A percentile compares a stretch with the other conserved stretches of the same genome.
phyloP scores from a whole-genome alignment of 352 stramenopile species.

The Aphanomyces astaci region DNA sequence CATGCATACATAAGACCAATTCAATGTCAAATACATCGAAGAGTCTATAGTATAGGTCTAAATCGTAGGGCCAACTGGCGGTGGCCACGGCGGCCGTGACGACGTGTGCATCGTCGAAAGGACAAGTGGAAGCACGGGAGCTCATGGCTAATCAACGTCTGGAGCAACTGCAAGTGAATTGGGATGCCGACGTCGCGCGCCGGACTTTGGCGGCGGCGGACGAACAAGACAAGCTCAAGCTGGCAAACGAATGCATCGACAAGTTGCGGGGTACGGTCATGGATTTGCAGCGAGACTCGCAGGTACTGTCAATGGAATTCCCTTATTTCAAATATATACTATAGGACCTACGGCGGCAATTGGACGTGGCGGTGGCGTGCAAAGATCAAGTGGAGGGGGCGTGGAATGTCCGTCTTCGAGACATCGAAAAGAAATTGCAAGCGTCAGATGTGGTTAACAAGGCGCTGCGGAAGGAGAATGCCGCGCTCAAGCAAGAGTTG shows the following conservation, averaged over 20 bases:
- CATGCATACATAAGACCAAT: neutral
- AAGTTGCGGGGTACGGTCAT: neutral
- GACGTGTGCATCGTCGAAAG: neutral
- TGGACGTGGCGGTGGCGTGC: neutral
- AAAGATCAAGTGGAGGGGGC: constrained; percentile 3
- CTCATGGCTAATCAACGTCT: neutral
- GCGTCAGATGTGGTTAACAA: neutral
- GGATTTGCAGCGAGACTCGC: neutral
- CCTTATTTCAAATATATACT: too few species aligned
- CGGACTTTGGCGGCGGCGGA: neutral
- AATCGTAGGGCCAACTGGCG: neutral
- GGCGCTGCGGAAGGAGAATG: neutral
- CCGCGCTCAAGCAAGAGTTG: constrained; percentile 17
- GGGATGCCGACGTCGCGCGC: neutral
- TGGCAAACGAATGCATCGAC: neutral
- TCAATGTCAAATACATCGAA: too few species aligned
- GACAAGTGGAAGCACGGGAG: neutral
- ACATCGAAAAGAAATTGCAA: neutral
- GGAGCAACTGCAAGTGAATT: neutral
- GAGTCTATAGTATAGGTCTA: too few species aligned
- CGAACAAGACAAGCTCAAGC: neutral
- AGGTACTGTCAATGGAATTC: neutral
- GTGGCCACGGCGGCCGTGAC: neutral
- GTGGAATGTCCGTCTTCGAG: neutral
- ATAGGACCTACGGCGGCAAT: neutral